Percentiles rank a stretch among this genome's conserved stretches.
phyloP scores from a whole-genome alignment of 2,329 filamentous ascomycete genomes.

The Hypoxylon sp. region DNA sequence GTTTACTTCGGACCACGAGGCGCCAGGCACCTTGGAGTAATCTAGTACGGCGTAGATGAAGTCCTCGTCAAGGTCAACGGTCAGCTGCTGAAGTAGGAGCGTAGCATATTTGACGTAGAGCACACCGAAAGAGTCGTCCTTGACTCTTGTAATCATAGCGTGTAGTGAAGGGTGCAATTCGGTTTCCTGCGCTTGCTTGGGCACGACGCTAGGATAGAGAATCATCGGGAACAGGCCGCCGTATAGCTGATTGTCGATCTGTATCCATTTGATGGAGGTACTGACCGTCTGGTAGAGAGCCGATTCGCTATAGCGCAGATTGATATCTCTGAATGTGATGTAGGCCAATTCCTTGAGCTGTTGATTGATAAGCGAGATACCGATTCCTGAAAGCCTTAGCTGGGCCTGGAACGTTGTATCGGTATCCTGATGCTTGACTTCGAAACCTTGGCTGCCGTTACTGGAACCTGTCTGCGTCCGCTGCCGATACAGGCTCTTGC shows the following conservation, averaged over 20 bases:
- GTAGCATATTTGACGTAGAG: slow-evolving; percentile 99
- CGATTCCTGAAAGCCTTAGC: slow-evolving; percentile 87
- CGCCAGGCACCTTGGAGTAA: slow-evolving; percentile 92
- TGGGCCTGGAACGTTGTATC: slow-evolving; percentile 90
- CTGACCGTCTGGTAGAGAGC: slow-evolving; percentile 91
- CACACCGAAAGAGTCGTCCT: slow-evolving; percentile 98
- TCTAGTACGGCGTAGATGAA: slow-evolving; percentile 97
- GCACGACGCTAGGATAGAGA: slow-evolving; percentile 95
- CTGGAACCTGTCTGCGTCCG: slow-evolving; percentile 65
- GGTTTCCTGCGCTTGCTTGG: slow-evolving; percentile 95
- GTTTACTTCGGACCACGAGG: slow-evolving; percentile 82
- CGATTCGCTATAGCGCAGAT: slow-evolving; percentile 93
- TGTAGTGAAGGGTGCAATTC: slow-evolving; percentile 96
- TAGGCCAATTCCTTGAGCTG: slow-evolving; percentile 94
- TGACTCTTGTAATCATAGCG: slow-evolving; percentile 90
- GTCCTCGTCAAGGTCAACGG: slow-evolving; percentile 95
- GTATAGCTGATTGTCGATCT: slow-evolving; percentile 98
- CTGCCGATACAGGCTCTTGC: slow-evolving; percentile 86
- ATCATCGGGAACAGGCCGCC: slow-evolving; percentile 98
- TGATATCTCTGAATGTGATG: slow-evolving; percentile 89
- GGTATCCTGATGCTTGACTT: slow-evolving; percentile 92
- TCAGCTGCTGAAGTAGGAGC: slow-evolving; percentile 95
- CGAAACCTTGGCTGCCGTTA: slow-evolving; percentile 78
- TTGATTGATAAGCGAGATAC: slow-evolving; percentile 91
- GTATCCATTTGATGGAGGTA: slow-evolving; percentile 96